Conservation (phyloP, 352 stramenopile species). For the Pelagophyceae sp. region DNA sequence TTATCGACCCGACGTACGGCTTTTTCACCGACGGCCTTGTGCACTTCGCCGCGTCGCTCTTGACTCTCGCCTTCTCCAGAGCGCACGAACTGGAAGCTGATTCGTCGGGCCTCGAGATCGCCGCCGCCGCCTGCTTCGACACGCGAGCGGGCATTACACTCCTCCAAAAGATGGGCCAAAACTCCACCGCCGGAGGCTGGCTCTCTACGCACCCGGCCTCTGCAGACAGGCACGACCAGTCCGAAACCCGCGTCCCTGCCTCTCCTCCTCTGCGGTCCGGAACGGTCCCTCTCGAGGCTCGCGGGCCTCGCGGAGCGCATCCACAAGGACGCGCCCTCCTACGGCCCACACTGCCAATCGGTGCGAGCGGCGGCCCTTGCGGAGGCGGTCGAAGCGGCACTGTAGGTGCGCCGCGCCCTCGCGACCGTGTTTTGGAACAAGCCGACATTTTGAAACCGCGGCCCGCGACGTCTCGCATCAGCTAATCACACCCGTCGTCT, state of each 20-base stretch:
- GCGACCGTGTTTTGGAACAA: too few relatives aligned
- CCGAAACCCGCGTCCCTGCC: too few relatives aligned
- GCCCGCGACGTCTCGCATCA: too few relatives aligned
- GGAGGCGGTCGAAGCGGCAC: too few relatives aligned
- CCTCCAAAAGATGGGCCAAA: not conserved
- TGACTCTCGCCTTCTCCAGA: not conserved
- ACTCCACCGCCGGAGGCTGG: not conserved
- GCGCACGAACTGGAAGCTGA: not conserved
- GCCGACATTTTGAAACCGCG: too few relatives aligned
- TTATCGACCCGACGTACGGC: not conserved
- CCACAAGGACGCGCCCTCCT: not conserved
- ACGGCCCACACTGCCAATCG: not conserved
- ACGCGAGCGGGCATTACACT: not conserved
- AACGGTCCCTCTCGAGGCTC: too few relatives aligned
- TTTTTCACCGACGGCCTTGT: not conserved
- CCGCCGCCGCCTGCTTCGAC: not conserved
- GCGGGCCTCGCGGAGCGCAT: not conserved
- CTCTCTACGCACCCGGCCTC: not conserved
- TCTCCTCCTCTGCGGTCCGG: too few relatives aligned
- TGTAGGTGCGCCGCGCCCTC: too few relatives aligned
- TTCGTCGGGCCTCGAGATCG: not conserved
- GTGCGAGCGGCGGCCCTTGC: too few relatives aligned
- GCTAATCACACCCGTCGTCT: too few relatives aligned
- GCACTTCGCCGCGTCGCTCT: not conserved
- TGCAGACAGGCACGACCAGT: not conserved